Percentiles rank a stretch among this genome's conserved stretches.
These are phyloP conservation scores for Hyphodiscus sp. DNA, from an alignment of 2,329 filamentous ascomycete genomes.

Conservation along the genomic window DNA sequence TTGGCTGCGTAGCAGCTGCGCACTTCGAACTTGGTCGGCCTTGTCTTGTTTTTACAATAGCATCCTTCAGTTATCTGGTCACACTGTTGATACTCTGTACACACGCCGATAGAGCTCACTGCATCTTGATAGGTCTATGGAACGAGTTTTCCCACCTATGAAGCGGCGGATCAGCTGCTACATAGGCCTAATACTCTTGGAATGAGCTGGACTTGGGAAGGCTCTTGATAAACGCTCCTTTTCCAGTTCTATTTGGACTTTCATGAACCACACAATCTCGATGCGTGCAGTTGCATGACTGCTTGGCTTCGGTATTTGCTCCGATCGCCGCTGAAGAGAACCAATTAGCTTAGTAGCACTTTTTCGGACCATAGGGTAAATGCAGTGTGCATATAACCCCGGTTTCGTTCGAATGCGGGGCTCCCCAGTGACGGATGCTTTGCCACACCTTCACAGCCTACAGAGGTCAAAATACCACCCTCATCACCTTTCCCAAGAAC, in stretches of 20 bases:
- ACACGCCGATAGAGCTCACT: not conserved
- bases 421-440: not conserved
- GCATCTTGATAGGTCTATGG: not conserved
- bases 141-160: not conserved
- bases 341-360: not conserved
- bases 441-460: not conserved
- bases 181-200: not conserved
- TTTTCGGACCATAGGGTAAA: not conserved
- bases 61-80: too few relatives aligned
- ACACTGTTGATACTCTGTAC: too few relatives aligned
- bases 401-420: not conserved
- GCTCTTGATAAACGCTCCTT: not conserved
- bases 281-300: not conserved
- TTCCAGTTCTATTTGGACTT: not conserved
- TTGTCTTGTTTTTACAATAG: too few relatives aligned
- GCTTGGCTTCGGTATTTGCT: not conserved
- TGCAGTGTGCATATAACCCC: not conserved
- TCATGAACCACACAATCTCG: not conserved
- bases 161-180: not conserved
- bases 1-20: not conserved
- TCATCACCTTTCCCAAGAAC: not conserved
- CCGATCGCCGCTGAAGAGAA: not conserved
- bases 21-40: too few relatives aligned
- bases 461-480: not conserved
- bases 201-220: not conserved